Percentiles rank a stretch among this genome's conserved stretches.
Evolutionary conservation across 208 protist genomes (phyloP).

Genomic region (Trypanosoma brucei): DNA sequence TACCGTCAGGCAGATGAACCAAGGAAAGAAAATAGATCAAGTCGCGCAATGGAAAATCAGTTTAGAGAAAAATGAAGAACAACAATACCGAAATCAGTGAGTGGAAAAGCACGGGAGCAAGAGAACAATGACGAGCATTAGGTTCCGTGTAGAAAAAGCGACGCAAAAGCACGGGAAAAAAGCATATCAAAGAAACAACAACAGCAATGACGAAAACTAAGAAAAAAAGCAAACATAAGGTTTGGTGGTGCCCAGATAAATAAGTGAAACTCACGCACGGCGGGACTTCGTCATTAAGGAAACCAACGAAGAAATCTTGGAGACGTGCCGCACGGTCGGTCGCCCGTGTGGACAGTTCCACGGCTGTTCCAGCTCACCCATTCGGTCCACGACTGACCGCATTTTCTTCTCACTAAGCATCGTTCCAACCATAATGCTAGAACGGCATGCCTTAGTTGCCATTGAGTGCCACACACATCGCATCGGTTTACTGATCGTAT

Average conservation of each 20-base stretch:
- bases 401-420: conserved; percentile 73
- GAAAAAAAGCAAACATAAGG: neutral
- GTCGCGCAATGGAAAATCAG: no score
- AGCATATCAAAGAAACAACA: no score
- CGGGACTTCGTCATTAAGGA: neutral
- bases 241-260: neutral
- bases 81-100: no score
- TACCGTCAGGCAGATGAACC: no score
- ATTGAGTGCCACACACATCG: conserved; percentile 89
- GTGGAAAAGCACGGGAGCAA: no score
- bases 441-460: conserved; percentile 90
- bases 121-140: no score
- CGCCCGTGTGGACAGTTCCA: conserved; percentile 95
- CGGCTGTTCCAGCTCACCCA: conserved; percentile 82
- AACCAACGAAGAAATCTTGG: conserved; percentile 28
- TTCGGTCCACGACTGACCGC: conserved; percentile 62
- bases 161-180: no score
- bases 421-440: conserved; percentile 92
- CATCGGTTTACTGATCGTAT: conserved; percentile 46
- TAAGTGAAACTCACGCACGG: neutral
- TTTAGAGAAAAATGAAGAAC: no score
- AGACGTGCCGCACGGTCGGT: conserved; percentile 80
- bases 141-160: no score
- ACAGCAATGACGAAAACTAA: neutral
- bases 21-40: no score